Evolutionary conservation across 2,329 filamentous ascomycete species (phyloP).

Genomic region (Epichloe baconii): DNA sequence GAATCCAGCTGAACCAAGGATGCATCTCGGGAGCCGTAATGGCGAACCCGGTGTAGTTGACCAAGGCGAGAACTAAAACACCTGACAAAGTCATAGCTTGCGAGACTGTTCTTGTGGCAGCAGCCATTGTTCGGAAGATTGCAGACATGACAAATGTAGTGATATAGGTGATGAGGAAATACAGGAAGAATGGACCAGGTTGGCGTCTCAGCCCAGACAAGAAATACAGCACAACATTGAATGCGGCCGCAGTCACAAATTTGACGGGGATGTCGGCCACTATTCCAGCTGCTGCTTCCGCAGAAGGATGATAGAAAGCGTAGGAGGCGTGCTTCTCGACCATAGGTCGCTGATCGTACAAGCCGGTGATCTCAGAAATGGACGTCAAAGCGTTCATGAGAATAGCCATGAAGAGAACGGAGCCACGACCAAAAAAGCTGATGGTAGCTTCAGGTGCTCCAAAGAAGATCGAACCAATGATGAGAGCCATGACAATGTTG

Average conservation of each 20-base stretch:
- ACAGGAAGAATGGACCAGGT: constrained; percentile 62
- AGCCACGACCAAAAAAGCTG: constrained; percentile 41
- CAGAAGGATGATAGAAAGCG: constrained; percentile 37
- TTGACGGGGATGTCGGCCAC: constrained; percentile 45
- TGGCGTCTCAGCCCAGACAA: constrained; percentile 40
- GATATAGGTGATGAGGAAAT: constrained; percentile 55
- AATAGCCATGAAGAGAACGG: constrained; percentile 46
- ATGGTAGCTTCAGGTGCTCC: constrained; percentile 33
- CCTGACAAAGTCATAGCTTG: constrained; percentile 42
- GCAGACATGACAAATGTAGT: constrained; percentile 62
- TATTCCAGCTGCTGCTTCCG: constrained; percentile 41
- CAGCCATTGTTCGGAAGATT: constrained; percentile 62
- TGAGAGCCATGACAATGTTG: constrained; percentile 43
- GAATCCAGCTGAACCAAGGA: constrained; percentile 64
- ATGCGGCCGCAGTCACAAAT: constrained; percentile 33
- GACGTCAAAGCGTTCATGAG: constrained; percentile 45
- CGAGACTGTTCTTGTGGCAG: constrained; percentile 52
- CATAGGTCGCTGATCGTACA: constrained; percentile 32
- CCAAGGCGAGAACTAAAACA: constrained; percentile 43
- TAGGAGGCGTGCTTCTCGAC: constrained; percentile 36
- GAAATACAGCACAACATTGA: constrained; percentile 48
- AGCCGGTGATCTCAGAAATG: constrained; percentile 38
- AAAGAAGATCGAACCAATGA: constrained; percentile 49
- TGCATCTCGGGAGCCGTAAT: constrained; percentile 45
- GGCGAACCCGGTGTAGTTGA: constrained; percentile 48